Percentiles rank a stretch among this genome's conserved stretches.
Conservation (phyloP, 306 rosid genomes). For the Fragaria vesca region DNA sequence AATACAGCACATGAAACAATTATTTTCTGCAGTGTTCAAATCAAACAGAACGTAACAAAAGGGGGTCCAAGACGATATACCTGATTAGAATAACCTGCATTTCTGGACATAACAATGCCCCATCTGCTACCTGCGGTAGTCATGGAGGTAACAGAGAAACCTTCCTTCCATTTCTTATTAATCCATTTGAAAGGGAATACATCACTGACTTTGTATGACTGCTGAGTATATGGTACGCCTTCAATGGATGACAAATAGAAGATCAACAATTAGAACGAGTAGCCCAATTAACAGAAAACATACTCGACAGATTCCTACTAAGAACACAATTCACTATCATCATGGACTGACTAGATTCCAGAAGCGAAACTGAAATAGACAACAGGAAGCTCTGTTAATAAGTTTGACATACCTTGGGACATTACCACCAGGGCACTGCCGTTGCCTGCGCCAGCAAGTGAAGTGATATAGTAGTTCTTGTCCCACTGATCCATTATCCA, state of each 20-base stretch:
- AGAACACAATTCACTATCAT: background rate
- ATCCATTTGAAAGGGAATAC: slow-evolving; percentile 52
- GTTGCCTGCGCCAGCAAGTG: slow-evolving; percentile 40
- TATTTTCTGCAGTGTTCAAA: slow-evolving; percentile 14
- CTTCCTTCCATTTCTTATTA: slow-evolving; percentile 50
- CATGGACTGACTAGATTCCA: background rate
- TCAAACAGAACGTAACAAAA: background rate
- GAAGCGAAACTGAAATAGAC: background rate
- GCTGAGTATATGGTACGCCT: slow-evolving; percentile 48
- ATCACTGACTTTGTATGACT: slow-evolving; percentile 51
- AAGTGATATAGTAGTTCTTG: slow-evolving; percentile 46
- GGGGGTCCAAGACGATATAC: slow-evolving; percentile 14
- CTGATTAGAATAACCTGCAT: slow-evolving; percentile 44
- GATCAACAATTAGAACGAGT: slow-evolving; percentile 2
- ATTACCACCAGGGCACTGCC: slow-evolving; percentile 46
- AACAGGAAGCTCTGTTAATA: background rate
- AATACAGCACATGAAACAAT: slow-evolving; percentile 1
- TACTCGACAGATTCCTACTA: background rate
- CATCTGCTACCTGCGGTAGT: slow-evolving; percentile 44
- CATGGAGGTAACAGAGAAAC: slow-evolving; percentile 48
- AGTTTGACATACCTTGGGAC: slow-evolving; percentile 38
- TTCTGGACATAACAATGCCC: slow-evolving; percentile 48
- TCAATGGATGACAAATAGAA: background rate
- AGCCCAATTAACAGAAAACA: background rate
- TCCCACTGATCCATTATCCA: slow-evolving; percentile 54